Evolutionary conservation across 148 eudicot species (phyloP).

Genomic region (Chenopodium quinoa): DNA sequence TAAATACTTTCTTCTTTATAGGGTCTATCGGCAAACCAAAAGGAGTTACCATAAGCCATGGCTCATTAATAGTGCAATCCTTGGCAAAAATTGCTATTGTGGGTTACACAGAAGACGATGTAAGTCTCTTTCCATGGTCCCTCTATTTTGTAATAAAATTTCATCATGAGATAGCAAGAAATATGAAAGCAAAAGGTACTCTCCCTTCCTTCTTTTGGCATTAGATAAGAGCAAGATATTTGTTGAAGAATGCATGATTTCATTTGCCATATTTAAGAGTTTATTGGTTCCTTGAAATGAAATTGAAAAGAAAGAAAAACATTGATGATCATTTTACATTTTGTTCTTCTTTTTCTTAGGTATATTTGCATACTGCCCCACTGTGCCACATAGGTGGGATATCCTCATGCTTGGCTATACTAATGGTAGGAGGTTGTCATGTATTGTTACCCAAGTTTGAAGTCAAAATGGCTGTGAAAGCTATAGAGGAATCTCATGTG

Average conservation of each 20-base stretch:
- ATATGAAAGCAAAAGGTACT: background rate
- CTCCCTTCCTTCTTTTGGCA: background rate
- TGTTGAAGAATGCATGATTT: background rate
- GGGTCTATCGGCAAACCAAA: constrained; percentile 95
- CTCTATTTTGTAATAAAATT: background rate
- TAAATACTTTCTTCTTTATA: constrained; percentile 19
- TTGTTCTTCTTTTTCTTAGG: constrained; percentile 32
- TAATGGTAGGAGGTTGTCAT: constrained; percentile 93
- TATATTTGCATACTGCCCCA: constrained; percentile 90
- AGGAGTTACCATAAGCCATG: constrained; percentile 79
- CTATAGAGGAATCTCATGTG: constrained; percentile 53
- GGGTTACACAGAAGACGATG: constrained; percentile 71
- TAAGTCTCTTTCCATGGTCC: constrained; percentile 30
- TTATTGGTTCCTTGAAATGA: background rate
- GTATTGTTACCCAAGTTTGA: constrained; percentile 83
- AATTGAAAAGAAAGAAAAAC: background rate
- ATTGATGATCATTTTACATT: background rate
- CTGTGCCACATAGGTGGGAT: constrained; percentile 95
- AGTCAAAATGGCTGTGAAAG: constrained; percentile 54
- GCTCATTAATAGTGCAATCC: constrained; percentile 76
- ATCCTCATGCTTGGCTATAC: constrained; percentile 84
- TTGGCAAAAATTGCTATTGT: constrained; percentile 79
- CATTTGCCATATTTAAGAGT: background rate
- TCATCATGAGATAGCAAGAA: background rate
- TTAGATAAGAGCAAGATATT: background rate